phyloP scores from a whole-genome alignment of 1,139 yeast genomes.

The Debaryomyces sp. region DNA sequence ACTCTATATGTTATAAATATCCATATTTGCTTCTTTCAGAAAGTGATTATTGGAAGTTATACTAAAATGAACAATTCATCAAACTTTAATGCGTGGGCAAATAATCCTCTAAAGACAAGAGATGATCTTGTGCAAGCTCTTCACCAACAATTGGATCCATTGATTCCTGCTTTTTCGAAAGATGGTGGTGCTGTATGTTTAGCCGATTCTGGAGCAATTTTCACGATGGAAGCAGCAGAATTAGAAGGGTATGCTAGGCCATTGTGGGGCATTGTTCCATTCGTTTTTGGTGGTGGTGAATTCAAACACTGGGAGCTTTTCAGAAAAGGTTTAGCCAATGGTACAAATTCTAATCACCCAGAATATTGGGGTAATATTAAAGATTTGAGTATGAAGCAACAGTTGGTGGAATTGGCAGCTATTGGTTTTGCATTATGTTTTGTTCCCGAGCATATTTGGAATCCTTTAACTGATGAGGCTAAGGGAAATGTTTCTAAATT shows the following conservation, averaged over 20 bases:
- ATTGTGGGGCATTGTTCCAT: constrained; percentile 30
- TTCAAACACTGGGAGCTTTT: constrained; percentile 17
- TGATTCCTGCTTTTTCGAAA: constrained; percentile 10
- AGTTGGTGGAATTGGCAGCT: constrained; percentile 30
- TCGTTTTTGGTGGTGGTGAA: constrained; percentile 23
- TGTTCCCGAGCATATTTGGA: constrained; percentile 25
- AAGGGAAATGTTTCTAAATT: constrained; percentile 19
- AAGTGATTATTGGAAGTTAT: background rate
- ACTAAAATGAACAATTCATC: background rate
- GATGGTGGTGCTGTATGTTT: constrained; percentile 13
- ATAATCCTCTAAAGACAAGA: constrained; percentile 7
- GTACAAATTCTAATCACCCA: constrained; percentile 24
- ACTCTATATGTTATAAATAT: too few species aligned
- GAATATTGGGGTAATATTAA: constrained; percentile 29
- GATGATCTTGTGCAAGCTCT: constrained; percentile 11
- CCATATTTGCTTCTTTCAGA: background rate
- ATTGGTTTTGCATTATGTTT: constrained; percentile 25
- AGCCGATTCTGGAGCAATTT: constrained; percentile 19
- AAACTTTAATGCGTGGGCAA: constrained; percentile 1
- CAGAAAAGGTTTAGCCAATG: constrained; percentile 23
- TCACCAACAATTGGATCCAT: constrained; percentile 11
- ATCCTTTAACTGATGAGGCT: constrained; percentile 21
- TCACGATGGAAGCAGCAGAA: constrained; percentile 20
- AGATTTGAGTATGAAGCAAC: constrained; percentile 18
- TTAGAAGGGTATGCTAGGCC: constrained; percentile 30